Evolutionary conservation across 805 yeast genomes (phyloP), one percentile per base, ranked within the genome.

Genomic region (Saitoella complicata): DNA sequence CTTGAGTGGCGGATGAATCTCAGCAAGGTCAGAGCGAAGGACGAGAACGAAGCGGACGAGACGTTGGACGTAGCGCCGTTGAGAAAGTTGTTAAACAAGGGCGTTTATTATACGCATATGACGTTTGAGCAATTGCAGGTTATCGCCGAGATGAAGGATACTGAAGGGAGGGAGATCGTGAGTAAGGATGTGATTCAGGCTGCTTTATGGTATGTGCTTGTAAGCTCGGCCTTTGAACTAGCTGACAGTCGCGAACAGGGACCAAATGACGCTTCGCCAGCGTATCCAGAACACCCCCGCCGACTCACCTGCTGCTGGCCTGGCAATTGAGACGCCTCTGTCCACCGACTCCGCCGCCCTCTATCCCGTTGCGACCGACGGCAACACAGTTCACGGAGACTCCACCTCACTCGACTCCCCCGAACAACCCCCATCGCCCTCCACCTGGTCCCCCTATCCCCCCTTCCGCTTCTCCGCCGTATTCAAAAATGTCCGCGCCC

Each of bases 391-490:
- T 33, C 37, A 32, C 31, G 21, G 37, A 39, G 47, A 35, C 31
- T 31, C 31, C 31, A 11, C 35, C 8, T 41, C 31, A 4, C 35
- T 7, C 9, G 12, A 38, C 10, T 9, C 41, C 7, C 6, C 9
- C 8, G 39, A 21, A 21, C 21, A 21, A 21, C 21, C 21, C 2
- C 4, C 21, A 21, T 21, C 21, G 21, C 21, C 31, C 30, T 31
- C 30, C 11, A 21, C 33, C 7, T 51, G 48, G 44, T 49, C 77
- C 0, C 60, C 61, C 36, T 63, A 65, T 37, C 78, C 78, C 5
- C 78, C 78, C 1, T 72, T 69, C 51, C 55, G 78, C 45, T 72
- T 73, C 52, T 68, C 76, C 0, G 65, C 72, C 41, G 70, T 73
- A 4, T 73, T 73, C 55, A 63, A 68, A 6, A 65, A 70, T 43